Evolutionary conservation across 305 asterid species (phyloP).

Genomic region (Fraxinus paxiana): DNA sequence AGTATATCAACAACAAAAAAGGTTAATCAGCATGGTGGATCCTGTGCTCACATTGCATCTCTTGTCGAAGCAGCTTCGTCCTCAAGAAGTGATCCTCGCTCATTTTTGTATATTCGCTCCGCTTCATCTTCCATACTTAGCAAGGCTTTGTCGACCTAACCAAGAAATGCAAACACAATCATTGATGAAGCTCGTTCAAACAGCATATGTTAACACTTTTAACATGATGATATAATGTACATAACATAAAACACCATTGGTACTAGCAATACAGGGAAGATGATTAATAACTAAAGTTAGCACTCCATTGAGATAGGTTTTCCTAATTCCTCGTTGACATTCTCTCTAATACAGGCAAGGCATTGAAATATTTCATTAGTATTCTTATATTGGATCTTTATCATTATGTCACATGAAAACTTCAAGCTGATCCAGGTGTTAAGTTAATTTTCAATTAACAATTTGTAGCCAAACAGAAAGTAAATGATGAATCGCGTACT

Average conservation of each 20-base stretch:
- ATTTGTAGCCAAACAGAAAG: not conserved
- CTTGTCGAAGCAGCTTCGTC: constrained; percentile 95
- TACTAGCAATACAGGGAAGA: not conserved
- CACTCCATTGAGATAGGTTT: not conserved
- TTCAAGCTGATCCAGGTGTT: not conserved
- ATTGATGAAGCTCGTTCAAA: constrained; percentile 2
- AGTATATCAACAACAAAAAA: constrained; percentile 11
- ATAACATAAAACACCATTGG: not conserved
- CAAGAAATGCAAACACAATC: not conserved
- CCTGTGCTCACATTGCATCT: constrained; percentile 77
- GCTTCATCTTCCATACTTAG: constrained; percentile 88
- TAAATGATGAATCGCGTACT: not conserved
- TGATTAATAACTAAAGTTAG: not conserved
- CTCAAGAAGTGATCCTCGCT: constrained; percentile 73
- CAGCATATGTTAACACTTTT: not conserved
- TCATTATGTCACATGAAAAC: not conserved
- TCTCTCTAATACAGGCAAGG: not conserved
- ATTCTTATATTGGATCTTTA: not conserved
- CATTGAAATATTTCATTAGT: not conserved
- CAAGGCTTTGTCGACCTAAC: constrained; percentile 87
- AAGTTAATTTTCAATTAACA: not conserved
- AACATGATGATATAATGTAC: not conserved
- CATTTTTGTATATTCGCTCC: constrained; percentile 73
- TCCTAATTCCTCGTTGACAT: not conserved
- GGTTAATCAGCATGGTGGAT: not conserved